Conservation (phyloP, 139 green algal genomes). For the Auxenochlorella pyrenoidosa region DNA sequence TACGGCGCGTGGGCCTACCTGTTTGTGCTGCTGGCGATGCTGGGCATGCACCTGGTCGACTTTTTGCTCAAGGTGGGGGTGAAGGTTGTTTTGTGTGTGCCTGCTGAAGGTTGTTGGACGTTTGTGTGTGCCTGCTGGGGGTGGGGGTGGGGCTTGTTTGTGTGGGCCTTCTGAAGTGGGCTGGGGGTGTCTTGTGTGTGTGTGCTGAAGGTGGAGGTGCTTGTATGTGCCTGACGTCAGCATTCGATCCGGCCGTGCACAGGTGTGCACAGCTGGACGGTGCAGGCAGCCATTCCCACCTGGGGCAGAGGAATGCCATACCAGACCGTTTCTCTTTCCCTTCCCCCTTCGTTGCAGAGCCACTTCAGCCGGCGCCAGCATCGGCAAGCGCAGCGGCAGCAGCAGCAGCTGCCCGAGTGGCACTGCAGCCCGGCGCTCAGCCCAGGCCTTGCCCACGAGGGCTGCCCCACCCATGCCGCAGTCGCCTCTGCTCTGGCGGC, state of each 20-base stretch:
- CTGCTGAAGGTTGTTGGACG: too few species aligned
- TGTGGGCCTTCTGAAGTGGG: too few species aligned
- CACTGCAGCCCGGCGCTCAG: not conserved
- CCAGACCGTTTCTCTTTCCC: too few species aligned
- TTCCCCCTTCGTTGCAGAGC: not conserved
- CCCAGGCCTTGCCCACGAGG: not conserved
- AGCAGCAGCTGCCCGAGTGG: not conserved
- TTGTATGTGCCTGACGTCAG: too few species aligned
- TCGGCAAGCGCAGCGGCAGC: not conserved
- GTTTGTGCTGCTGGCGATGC: constrained; percentile 35
- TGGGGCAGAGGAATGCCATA: too few species aligned
- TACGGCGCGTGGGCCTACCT: constrained; percentile 52
- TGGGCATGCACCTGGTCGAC: constrained; percentile 46
- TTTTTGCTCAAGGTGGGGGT: not conserved
- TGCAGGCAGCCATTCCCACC: too few species aligned
- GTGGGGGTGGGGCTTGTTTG: not conserved
- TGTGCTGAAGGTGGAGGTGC: not conserved
- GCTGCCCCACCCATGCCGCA: not conserved
- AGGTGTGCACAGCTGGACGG: too few species aligned
- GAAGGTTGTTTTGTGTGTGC: too few species aligned
- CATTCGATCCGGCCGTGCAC: too few species aligned
- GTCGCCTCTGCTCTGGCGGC: not conserved
- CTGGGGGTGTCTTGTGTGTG: too few species aligned
- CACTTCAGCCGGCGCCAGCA: not conserved
- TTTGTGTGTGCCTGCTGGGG: too few species aligned